These are phyloP conservation scores for Bjerkandera adusta DNA, from an alignment of 1,284 basidiomycete genomes.

Conservation along the genomic window DNA sequence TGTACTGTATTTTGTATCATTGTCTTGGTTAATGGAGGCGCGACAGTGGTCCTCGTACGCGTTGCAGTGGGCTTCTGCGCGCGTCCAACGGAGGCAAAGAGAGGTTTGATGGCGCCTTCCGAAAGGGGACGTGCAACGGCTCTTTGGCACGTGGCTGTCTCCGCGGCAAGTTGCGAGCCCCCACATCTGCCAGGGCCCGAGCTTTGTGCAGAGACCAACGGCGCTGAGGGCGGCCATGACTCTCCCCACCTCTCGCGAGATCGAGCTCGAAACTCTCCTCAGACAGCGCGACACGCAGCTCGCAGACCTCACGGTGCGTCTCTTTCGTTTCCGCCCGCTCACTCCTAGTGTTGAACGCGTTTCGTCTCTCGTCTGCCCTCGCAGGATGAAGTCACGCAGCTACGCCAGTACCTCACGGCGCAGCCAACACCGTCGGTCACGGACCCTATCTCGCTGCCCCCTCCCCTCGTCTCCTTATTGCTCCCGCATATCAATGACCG, in stretches of 20 bases:
- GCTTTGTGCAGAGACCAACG: conserved; percentile 15
- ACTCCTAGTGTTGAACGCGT: conserved; percentile 10
- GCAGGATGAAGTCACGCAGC: conserved; percentile 68
- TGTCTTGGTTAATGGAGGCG: neutral
- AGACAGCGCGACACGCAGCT: conserved; percentile 70
- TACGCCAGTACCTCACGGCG: conserved; percentile 58
- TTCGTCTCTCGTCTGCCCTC: conserved; percentile 13
- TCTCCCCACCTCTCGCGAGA: conserved; percentile 67
- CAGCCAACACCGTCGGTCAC: conserved; percentile 57
- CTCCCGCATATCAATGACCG: conserved; percentile 58
- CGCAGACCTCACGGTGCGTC: conserved; percentile 63
- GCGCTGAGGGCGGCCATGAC: conserved; percentile 45
- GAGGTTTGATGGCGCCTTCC: conserved; percentile 1
- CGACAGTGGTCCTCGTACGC: too few relatives aligned
- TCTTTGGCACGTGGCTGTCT: conserved; percentile 25
- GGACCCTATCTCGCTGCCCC: conserved; percentile 64
- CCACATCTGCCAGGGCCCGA: conserved; percentile 22
- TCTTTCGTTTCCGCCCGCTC: conserved; percentile 4
- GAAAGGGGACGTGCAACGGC: conserved; percentile 3
- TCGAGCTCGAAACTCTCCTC: conserved; percentile 73
- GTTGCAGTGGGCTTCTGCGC: too few relatives aligned
- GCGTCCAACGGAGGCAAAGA: too few relatives aligned
- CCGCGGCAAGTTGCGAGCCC: conserved; percentile 23
- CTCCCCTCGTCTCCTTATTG: conserved; percentile 62
- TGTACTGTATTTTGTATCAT: neutral